phyloP scores from a whole-genome alignment of 2,329 filamentous ascomycete species.

The Calonectria naviculata region DNA sequence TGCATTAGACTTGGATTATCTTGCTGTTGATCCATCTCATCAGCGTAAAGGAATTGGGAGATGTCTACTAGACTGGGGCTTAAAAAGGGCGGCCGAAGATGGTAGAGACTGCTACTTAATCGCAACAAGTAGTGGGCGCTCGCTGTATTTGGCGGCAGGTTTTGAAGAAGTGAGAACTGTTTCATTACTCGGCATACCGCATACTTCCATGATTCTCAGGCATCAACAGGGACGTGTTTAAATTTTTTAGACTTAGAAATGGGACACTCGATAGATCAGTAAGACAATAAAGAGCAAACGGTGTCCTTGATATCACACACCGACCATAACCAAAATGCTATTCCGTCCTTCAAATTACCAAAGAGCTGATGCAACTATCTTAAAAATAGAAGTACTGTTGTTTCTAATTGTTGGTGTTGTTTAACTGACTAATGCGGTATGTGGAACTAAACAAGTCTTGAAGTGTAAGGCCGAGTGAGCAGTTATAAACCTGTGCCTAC shows the following conservation, averaged over 20 bases:
- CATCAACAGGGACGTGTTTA: background rate
- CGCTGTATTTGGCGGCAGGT: constrained; percentile 3
- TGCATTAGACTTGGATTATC: constrained; percentile 11
- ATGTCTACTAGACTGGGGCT: constrained; percentile 9
- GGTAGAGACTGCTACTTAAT: constrained; percentile 14
- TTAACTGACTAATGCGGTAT: no score
- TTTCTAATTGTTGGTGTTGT: no score
- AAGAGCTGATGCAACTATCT: no score
- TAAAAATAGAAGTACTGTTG: no score
- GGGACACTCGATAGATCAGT: no score
- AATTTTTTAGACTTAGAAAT: background rate
- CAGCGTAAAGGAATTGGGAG: constrained; percentile 13
- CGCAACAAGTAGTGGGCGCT: constrained; percentile 4
- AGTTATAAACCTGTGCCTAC: no score
- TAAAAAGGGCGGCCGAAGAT: background rate
- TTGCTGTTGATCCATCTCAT: constrained; percentile 13
- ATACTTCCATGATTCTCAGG: constrained; percentile 16
- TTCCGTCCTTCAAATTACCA: no score
- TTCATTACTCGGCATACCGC: constrained; percentile 6
- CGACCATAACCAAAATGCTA: no score
- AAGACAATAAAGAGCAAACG: no score
- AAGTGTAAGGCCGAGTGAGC: no score
- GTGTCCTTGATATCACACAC: no score
- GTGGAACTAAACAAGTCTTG: no score
- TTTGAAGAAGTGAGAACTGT: constrained; percentile 15